phyloP scores from a whole-genome alignment of 106 monocot species.

The Acanthochlamys bracteata region DNA sequence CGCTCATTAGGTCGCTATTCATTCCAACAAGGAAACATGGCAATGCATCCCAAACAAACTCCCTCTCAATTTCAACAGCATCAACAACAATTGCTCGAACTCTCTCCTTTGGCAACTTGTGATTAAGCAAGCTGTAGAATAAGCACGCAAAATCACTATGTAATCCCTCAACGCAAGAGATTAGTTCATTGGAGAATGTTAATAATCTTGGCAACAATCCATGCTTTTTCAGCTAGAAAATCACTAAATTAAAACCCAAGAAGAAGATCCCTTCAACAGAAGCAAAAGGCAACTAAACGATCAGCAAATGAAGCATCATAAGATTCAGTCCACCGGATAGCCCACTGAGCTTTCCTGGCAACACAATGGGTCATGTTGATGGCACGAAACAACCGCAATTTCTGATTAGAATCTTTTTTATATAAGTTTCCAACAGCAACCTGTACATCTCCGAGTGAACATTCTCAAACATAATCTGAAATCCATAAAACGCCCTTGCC shows the following conservation, averaged over 20 bases:
- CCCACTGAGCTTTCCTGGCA: conserved; percentile 54
- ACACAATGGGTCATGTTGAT: conserved; percentile 52
- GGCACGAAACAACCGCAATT: conserved; percentile 46
- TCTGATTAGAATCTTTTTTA: conserved; percentile 39
- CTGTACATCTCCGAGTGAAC: conserved; percentile 72
- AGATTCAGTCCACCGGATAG: conserved; percentile 48
- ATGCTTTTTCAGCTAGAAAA: conserved; percentile 72
- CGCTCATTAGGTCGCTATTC: conserved; percentile 32
- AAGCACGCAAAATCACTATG: conserved; percentile 95
- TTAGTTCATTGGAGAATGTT: conserved; percentile 78
- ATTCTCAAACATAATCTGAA: conserved; percentile 73
- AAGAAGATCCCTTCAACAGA: conserved; percentile 78
- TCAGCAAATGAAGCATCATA: conserved; percentile 43
- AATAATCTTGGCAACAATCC: conserved; percentile 64
- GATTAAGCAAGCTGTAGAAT: conserved; percentile 30
- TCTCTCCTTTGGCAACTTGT: conserved; percentile 18
- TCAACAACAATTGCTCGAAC: conserved; percentile 21
- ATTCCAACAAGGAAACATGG: conserved; percentile 31
- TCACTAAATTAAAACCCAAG: conserved; percentile 53
- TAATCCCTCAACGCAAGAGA: conserved; percentile 80
- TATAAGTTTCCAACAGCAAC: conserved; percentile 60
- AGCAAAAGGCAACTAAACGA: conserved; percentile 54
- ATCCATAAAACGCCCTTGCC: conserved; percentile 62
- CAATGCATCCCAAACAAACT: conserved; percentile 32
- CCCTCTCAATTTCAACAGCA: conserved; percentile 37